Conservation (phyloP, 345 rosid genomes). For the Laguncularia racemosa region DNA sequence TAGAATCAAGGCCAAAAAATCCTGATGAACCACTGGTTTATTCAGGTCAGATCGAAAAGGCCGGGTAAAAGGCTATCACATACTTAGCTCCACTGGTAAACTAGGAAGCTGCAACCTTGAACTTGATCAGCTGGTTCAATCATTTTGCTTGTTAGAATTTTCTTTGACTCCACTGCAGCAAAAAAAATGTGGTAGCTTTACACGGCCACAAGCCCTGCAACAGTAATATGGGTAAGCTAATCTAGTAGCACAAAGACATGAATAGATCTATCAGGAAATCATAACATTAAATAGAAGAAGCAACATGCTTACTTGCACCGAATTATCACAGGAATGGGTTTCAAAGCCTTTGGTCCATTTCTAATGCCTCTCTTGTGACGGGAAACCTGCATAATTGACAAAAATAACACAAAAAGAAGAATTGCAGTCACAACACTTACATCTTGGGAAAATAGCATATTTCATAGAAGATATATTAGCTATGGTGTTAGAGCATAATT, state of each 20-base stretch:
- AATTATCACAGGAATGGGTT: conserved; percentile 76
- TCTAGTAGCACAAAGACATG: neutral
- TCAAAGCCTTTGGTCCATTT: conserved; percentile 90
- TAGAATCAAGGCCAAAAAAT: no score
- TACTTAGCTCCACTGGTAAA: no score
- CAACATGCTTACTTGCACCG: conserved; percentile 64
- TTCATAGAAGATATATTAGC: no score
- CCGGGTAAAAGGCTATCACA: no score
- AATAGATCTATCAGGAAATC: neutral
- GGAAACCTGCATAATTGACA: conserved; percentile 40
- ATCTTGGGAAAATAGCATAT: no score
- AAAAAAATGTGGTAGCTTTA: conserved; percentile 84
- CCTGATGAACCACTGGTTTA: no score
- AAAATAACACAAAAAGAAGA: neutral
- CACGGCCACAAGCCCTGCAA: conserved; percentile 78
- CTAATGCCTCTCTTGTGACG: conserved; percentile 75
- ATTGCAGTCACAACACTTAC: neutral
- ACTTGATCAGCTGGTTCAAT: neutral
- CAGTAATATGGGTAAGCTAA: neutral
- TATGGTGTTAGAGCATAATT: no score
- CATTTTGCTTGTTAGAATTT: conserved; percentile 15
- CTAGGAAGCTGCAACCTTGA: no score
- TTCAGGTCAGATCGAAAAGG: no score
- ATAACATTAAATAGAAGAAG: no score
- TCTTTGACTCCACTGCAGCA: conserved; percentile 88